Evolutionary conservation across 2,329 filamentous ascomycete species (phyloP).

Genomic region (Microcyclospora pomicola): DNA sequence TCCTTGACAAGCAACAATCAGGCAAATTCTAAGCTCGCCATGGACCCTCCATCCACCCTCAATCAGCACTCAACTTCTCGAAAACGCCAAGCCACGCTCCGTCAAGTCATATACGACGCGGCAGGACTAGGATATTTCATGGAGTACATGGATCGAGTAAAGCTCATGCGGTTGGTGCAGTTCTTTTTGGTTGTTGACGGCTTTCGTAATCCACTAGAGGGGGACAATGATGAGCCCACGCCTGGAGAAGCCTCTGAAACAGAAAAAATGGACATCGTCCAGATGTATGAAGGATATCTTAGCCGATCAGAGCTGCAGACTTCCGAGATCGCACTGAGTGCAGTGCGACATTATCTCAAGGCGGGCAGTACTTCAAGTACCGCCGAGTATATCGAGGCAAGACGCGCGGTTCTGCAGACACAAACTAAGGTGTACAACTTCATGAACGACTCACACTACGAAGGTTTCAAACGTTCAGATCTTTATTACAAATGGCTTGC

Average conservation of each 20-base stretch:
- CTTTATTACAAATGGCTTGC: slow-evolving; percentile 93
- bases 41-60: slow-evolving; percentile 22
- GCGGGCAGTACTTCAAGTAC: slow-evolving; percentile 63
- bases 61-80: slow-evolving; percentile 38
- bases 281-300: slow-evolving; percentile 85
- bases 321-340: slow-evolving; percentile 50
- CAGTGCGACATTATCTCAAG: slow-evolving; percentile 64
- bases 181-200: slow-evolving; percentile 98
- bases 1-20: slow-evolving; percentile 56
- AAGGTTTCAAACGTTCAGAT: slow-evolving; percentile 81
- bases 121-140: slow-evolving; percentile 95
- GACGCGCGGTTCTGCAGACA: slow-evolving; percentile 64
- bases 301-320: slow-evolving; percentile 70
- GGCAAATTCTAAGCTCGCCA: slow-evolving; percentile 22
- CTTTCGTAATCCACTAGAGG: slow-evolving; percentile 84
- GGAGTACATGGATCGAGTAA: slow-evolving; percentile 96
- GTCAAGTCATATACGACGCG: slow-evolving; percentile 78
- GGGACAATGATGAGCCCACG: slow-evolving; percentile 56
- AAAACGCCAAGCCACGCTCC: slow-evolving; percentile 61
- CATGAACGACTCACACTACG: slow-evolving; percentile 69
- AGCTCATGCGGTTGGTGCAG: slow-evolving; percentile 77
- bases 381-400: slow-evolving; percentile 68
- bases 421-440: slow-evolving; percentile 75
- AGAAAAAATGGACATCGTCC: slow-evolving; percentile 73
- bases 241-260: slow-evolving; percentile 46